Evolutionary conservation across 106 monocot species (phyloP).

Genomic region (Dendrobium chrysotoxum): DNA sequence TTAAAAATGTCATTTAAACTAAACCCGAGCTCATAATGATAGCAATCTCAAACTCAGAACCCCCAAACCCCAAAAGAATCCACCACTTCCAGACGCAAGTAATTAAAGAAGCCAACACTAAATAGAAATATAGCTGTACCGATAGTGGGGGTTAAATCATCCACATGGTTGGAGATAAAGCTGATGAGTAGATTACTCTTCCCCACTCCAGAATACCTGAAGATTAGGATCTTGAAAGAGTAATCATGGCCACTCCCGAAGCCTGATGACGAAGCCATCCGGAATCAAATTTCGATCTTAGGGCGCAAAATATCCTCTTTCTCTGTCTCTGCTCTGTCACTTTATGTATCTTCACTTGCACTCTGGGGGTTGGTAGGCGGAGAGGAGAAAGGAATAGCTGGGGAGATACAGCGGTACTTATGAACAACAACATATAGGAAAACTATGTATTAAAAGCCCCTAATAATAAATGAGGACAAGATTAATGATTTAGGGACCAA

Average conservation of each 20-base stretch:
- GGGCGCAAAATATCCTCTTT: neutral
- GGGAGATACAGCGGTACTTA: neutral
- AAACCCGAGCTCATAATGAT: neutral
- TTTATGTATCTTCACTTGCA: neutral
- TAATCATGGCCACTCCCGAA: slow-evolving; percentile 23
- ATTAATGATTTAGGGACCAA: neutral
- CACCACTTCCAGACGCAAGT: neutral
- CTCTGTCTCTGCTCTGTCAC: neutral
- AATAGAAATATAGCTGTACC: slow-evolving; percentile 15
- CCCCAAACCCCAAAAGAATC: neutral
- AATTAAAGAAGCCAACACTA: neutral
- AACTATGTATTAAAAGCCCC: neutral
- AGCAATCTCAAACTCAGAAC: neutral
- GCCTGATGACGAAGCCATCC: neutral
- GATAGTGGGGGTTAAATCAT: slow-evolving; percentile 42
- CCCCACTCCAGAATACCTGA: slow-evolving; percentile 61
- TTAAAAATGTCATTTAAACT: neutral
- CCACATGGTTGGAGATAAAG: slow-evolving; percentile 41
- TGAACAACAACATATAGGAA: neutral
- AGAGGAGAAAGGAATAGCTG: neutral
- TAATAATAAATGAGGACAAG: neutral
- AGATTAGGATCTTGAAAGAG: slow-evolving; percentile 54
- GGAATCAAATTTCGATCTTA: neutral
- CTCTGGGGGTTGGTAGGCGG: neutral
- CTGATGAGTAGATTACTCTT: slow-evolving; percentile 60